These are phyloP conservation scores for Plasmodium billcollinsi DNA, from an alignment of 169 alveolate genomes.

Conservation along the genomic window DNA sequence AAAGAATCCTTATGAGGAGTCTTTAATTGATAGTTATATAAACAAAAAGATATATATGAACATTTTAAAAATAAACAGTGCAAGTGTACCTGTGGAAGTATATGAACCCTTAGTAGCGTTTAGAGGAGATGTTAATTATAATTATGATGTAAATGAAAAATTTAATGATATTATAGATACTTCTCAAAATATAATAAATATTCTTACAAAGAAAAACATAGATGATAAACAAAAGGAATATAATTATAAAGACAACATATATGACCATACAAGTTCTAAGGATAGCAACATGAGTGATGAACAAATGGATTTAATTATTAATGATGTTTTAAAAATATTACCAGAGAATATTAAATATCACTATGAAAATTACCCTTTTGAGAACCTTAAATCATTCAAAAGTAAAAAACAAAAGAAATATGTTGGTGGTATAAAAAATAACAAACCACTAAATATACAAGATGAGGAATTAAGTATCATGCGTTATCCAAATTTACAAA, in stretches of 20 bases:
- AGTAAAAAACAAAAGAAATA: slow-evolving; percentile 39
- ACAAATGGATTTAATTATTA: background rate
- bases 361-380: slow-evolving; percentile 63
- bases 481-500: slow-evolving; percentile 83
- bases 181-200: background rate
- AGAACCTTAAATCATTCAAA: slow-evolving; percentile 46
- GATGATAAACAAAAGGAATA: background rate
- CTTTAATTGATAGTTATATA: slow-evolving; percentile 22
- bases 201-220: background rate
- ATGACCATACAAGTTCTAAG: too few species aligned
- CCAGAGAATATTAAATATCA: slow-evolving; percentile 31
- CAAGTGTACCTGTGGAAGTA: slow-evolving; percentile 81
- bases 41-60: slow-evolving; percentile 22
- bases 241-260: too few species aligned
- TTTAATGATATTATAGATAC: slow-evolving; percentile 12
- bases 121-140: slow-evolving; percentile 75
- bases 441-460: slow-evolving; percentile 44
- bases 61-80: slow-evolving; percentile 60
- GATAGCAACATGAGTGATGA: background rate
- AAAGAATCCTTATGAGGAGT: slow-evolving; percentile 65
- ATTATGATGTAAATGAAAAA: slow-evolving; percentile 22
- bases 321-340: slow-evolving; percentile 22
- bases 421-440: slow-evolving; percentile 71
- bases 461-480: slow-evolving; percentile 44
- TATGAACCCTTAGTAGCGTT: slow-evolving; percentile 84